Base-by-base conservation (phyloP, 192 early-diverging fungal genomes). In the Gonapodya prolifera region DNA sequence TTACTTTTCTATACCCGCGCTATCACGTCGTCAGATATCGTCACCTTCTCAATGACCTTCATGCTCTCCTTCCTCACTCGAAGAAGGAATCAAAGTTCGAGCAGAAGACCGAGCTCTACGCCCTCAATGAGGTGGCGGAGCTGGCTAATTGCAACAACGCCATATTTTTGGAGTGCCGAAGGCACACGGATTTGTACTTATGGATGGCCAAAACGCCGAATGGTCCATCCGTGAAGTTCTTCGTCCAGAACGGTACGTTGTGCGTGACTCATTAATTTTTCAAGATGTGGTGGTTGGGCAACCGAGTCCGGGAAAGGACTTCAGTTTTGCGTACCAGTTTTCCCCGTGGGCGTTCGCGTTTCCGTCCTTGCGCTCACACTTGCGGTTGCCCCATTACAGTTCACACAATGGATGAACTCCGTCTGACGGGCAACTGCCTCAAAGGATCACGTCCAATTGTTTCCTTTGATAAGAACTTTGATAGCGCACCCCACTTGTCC, bases 391-490 rank as follows among this genome's bases (percentile, higher is more conserved):
- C 61, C 30, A 16, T 61, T 74, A 16, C 34, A 93, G 92, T 99
- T 76, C 97, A 99, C 82, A 99, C 97, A 31, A 97, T 99, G 96
- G 94, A 97, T 81, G 97, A 99, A 83, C 90, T 99, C 34, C 94
- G 94, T 75, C 94, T 99, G 93, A 96, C 94, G 1, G 97, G 97
- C 78, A 99, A 99, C 86, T 96, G 94, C 83, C 85, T 99, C 69
- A 97, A 97, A 81, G 96, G 96, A 29, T 96, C 95, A 23, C 92
- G 97, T 69, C 94, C 94, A 23, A 90, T 99, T 33, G 85, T 99
- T 31, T 95, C 94, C 2, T 99, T 99, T 84, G 97, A 99, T 82
- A 86, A 91, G 75, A 91, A 83, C 79, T 99, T 99, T 86, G 96
- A 98, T 76, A 34, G 34, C 1, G 77, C 83, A 30, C 94, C 96